Evolutionary conservation across 257 asterid genomes (phyloP), one percentile per base, ranked within the genome.

Genomic region (Cruciata laevipes): DNA sequence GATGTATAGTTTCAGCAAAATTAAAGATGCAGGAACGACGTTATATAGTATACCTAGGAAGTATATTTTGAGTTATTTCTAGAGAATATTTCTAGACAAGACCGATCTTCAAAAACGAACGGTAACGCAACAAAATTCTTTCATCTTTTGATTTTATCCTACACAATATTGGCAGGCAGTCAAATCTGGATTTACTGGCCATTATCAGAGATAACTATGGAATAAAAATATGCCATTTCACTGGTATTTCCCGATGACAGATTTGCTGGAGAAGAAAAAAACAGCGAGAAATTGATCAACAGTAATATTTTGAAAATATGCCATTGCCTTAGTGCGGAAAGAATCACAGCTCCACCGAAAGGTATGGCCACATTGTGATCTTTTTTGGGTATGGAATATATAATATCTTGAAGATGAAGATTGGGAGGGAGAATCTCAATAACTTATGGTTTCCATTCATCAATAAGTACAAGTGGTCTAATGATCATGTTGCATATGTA

Each of bases 281-380:
- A 42, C 51, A 13, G 20, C 55, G 16, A 4, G 55, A 47, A 44
- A 16, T 42, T 4, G 7, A 47, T 62, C 66, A 23, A 67, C 16
- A 18, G 16, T 47, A 69, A 6, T 18, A 55, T 13, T 13, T 68
- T 18, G 59, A 44, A 53, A 53, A 62, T 51, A 21, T 23, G 49
- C 65, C 12, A 21, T 37, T 62, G 20, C 57, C 57, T 63, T 68
- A 72, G 76, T 72, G 78, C 69, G 61, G 20, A 56, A 30, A 55
- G 78, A 73, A 77, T 73, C 72, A 14, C 14, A 14, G n/a, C 53
- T 63, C 61, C 77, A 72, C 74, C 71, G 74, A 68, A 76, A 76
- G 77, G 51, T 53, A 67, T 68, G 30, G 20, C 30, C 8, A 61
- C 17, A 68, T 20, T 67, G 66, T 53, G 62, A 67, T 67, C 55